Conservation (phyloP, 2,329 filamentous ascomycete genomes). For the Colletotrichum costaricense region DNA sequence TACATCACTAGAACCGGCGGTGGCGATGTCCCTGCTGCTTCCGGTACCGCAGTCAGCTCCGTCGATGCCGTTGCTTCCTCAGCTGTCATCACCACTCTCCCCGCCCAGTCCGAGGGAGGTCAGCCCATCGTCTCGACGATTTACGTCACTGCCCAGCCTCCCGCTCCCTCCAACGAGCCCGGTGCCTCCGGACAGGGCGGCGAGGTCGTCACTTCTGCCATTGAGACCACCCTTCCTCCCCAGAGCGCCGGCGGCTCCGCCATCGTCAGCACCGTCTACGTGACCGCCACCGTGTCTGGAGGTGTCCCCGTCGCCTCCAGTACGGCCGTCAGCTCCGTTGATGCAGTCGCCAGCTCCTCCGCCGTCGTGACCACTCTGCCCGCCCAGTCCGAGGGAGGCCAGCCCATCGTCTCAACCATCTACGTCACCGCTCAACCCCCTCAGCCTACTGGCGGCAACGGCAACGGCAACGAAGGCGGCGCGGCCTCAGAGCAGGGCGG, state of each 20-base stretch:
- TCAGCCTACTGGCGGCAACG: too few species aligned
- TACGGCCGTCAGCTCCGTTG: conserved; percentile 16
- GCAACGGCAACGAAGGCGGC: too few species aligned
- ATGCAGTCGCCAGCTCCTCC: conserved; percentile 15
- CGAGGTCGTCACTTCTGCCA: conserved; percentile 12
- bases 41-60: conserved; percentile 15
- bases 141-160: conserved; percentile 1
- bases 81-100: conserved; percentile 18
- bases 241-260: conserved; percentile 13
- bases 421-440: conserved; percentile 1
- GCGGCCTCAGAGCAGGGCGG: neutral
- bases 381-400: neutral
- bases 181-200: neutral
- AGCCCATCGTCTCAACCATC: neutral
- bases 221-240: conserved; percentile 21
- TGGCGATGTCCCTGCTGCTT: neutral
- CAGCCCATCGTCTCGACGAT: neutral
- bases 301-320: neutral
- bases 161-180: neutral
- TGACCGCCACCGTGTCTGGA: neutral
- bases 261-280: conserved; percentile 13
- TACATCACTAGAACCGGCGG: conserved; percentile 6
- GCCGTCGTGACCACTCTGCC: conserved; percentile 22
- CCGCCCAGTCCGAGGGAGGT: neutral
- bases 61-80: conserved; percentile 19